Conservation (phyloP, 2,329 filamentous ascomycete species). For the Aspergillus novoparasiticus region DNA sequence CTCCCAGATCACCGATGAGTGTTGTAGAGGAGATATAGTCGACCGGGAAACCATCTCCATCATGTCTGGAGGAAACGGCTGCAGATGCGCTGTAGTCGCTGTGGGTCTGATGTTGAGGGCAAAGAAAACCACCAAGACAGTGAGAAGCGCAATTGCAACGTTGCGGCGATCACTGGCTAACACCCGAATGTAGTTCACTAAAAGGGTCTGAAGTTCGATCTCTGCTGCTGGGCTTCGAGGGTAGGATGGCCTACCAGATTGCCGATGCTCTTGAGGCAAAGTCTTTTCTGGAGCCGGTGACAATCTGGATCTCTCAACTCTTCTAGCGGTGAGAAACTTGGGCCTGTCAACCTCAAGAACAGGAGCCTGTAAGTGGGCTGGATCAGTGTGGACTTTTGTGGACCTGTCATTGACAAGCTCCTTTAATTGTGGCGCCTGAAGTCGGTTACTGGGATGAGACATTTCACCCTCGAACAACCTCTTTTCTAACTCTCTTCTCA, state of each 20-base stretch:
- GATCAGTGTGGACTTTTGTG: conserved; percentile 8
- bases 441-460: conserved; percentile 21
- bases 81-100: conserved; percentile 12
- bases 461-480: conserved; percentile 45
- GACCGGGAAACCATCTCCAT: conserved; percentile 7
- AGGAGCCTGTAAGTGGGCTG: conserved; percentile 4
- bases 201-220: conserved; percentile 54
- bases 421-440: conserved; percentile 15
- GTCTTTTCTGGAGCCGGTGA: neutral
- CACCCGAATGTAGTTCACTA: conserved; percentile 57
- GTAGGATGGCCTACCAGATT: conserved; percentile 2
- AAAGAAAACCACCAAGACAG: conserved; percentile 47
- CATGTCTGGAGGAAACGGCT: conserved; percentile 19
- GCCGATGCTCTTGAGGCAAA: conserved; percentile 9
- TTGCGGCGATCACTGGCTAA: conserved; percentile 58
- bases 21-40: conserved; percentile 9
- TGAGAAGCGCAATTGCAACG: conserved; percentile 52
- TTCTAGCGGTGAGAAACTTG: neutral
- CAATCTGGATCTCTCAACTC: conserved; percentile 1
- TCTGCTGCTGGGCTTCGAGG: conserved; percentile 33
- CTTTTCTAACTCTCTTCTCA: conserved; percentile 54
- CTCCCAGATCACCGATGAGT: conserved; percentile 1
- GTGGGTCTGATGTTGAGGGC: conserved; percentile 24
- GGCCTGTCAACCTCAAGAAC: conserved; percentile 2
- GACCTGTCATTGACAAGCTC: conserved; percentile 19